Evolutionary conservation across 1,284 basidiomycete genomes (phyloP), one percentile per base, ranked within the genome.

Genomic region (Ceratobasidium papillatum): DNA sequence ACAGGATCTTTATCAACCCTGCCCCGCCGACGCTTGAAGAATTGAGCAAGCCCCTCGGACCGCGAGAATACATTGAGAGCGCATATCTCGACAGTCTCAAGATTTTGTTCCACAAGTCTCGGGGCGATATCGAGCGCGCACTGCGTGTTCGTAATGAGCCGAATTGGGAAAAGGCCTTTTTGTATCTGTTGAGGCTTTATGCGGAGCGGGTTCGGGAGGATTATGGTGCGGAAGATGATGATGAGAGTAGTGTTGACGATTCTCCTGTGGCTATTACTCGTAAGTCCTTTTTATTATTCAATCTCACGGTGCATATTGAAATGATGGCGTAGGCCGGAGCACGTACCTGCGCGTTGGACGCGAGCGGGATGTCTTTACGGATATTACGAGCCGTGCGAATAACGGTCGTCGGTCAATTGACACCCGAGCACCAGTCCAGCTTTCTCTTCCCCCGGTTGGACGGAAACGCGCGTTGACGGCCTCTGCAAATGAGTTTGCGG

Each of bases 161-260:
- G 9, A 91, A 90, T 3, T 90, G 95, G 80, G 94, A 95, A 34
- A 98, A 98, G 82, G 94, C 94, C 0, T 96, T 98, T 82, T 98
- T 97, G 80, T 95, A 94, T 81, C 86, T 98, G 58, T 86, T 98
- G 27, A 86, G 89, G 73, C 89, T 89, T 81, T 95, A 96, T 82
- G 88, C 93, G 69, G 92, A 93, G 79, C 88, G 89, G 76, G 88
- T 90, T 25, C 81, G 91, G 80, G 86, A 90, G 82, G 87, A 92
- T 82, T 88, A 88, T 80, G 85, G 85, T 79, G 83, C 83, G 82
- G 63, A 65, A 14, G 63, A 65, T 32, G 45, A 34, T 22, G 79
- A 80, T n/a, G 30, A 52, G 22, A 47, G 56, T 51, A 52, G 41
- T 7, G 19, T 41, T 27, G 58, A 49, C 4, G 45, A 11, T 47